These are phyloP conservation scores for Luffa acutangula DNA, from an alignment of 306 rosid species.

Conservation along the genomic window DNA sequence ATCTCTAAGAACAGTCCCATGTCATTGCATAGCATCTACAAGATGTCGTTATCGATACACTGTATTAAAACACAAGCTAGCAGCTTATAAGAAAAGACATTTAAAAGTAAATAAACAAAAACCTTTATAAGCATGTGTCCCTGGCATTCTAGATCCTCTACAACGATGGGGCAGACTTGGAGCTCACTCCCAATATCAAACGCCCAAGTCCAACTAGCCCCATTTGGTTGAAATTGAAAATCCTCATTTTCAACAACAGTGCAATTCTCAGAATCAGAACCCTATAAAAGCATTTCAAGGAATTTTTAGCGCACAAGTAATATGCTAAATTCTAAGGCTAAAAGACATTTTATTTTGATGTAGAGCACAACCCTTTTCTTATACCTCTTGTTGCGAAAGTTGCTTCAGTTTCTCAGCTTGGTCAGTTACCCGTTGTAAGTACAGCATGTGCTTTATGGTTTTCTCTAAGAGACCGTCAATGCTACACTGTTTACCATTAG, in stretches of 20 bases:
- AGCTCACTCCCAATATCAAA: conserved; percentile 42
- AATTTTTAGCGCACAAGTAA: not conserved
- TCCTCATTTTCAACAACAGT: conserved; percentile 12
- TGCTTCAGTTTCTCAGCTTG: conserved; percentile 60
- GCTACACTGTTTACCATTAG: conserved; percentile 58
- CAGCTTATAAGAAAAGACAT: not conserved
- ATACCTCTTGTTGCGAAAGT: conserved; percentile 37
- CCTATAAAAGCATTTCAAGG: conserved; percentile 25
- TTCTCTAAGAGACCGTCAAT: conserved; percentile 78
- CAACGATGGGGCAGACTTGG: conserved; percentile 60
- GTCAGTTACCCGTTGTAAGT: conserved; percentile 45
- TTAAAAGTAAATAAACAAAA: not conserved
- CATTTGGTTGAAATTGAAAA: conserved; percentile 21
- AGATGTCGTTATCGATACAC: not conserved
- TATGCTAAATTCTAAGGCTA: not conserved
- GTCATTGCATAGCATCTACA: conserved; percentile 50
- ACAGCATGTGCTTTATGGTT: conserved; percentile 66
- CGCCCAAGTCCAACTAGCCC: conserved; percentile 66
- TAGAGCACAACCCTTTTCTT: not conserved
- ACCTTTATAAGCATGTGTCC: conserved; percentile 87
- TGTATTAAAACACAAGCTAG: not conserved
- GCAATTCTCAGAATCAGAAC: conserved; percentile 21
- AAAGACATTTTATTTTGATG: not conserved
- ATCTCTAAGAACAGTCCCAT: conserved; percentile 74
- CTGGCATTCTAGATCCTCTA: conserved; percentile 68